These are phyloP conservation scores for Spergularia azorica DNA, from an alignment of 179 eudicot species.

Conservation along the genomic window DNA sequence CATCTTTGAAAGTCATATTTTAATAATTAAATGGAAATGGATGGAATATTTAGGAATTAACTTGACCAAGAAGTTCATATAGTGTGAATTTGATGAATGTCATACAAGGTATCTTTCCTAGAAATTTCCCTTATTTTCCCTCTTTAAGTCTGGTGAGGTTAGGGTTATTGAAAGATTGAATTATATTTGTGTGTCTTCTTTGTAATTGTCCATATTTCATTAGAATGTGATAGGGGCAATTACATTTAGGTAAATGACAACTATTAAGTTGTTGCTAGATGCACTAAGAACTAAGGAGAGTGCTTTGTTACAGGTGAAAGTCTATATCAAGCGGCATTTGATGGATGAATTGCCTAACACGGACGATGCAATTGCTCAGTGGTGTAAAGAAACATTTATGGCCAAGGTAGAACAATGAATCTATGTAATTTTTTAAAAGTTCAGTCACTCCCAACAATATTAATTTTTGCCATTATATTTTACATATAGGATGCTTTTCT, in stretches of 20 bases:
- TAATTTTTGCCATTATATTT: not conserved
- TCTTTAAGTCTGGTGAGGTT: too few species aligned
- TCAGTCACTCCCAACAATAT: not conserved
- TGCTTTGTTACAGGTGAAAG: conserved; percentile 43
- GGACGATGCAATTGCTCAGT: conserved; percentile 53
- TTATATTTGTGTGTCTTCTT: not conserved
- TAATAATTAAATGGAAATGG: too few species aligned
- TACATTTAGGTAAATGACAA: not conserved
- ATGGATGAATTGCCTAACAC: conserved; percentile 68
- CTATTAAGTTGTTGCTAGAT: not conserved
- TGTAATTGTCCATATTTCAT: not conserved
- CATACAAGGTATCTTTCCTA: too few species aligned
- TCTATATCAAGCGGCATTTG: conserved; percentile 59
- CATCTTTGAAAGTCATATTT: too few species aligned
- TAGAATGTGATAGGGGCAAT: too few species aligned
- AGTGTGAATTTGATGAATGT: too few species aligned
- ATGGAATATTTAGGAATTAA: too few species aligned
- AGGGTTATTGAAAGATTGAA: too few species aligned
- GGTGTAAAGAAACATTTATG: conserved; percentile 68
- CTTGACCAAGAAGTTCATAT: too few species aligned
- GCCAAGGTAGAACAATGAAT: conserved; percentile 45
- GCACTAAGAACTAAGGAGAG: not conserved
- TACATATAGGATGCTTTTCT: conserved; percentile 55
- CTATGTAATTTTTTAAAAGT: not conserved
- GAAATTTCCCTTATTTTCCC: too few species aligned